phyloP scores from a whole-genome alignment of 768 basidiomycete genomes.

The Lactarius hatsudake region DNA sequence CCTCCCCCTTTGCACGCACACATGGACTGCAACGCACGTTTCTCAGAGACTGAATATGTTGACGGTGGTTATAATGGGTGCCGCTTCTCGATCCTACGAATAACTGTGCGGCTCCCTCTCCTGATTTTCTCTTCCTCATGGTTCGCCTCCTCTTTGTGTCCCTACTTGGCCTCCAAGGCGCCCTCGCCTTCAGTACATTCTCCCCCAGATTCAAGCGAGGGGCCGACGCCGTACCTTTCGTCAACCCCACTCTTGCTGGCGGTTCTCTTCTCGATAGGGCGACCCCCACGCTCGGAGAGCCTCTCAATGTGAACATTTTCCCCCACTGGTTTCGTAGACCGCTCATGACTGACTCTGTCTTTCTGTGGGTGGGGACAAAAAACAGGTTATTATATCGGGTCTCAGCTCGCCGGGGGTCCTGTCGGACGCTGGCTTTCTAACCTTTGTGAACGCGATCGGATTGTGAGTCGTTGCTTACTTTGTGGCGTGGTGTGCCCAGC shows the following conservation, averaged over 20 bases:
- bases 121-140: neutral
- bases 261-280: conserved; percentile 9
- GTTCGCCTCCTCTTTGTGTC: conserved; percentile 9
- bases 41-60: neutral
- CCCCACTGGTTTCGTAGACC: neutral
- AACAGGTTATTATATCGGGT: conserved; percentile 25
- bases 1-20: neutral
- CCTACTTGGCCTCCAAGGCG: conserved; percentile 8
- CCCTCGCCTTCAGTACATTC: conserved; percentile 2
- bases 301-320: conserved; percentile 22
- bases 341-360: neutral
- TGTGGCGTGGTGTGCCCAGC: neutral
- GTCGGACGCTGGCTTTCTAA: conserved; percentile 21
- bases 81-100: neutral
- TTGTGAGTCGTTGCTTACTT: conserved; percentile 18
- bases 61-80: neutral
- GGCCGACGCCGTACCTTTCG: neutral
- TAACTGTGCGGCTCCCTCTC: neutral
- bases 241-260: neutral
- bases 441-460: conserved; percentile 22
- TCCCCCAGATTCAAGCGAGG: neutral
- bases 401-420: conserved; percentile 21
- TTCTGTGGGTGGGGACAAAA: neutral
- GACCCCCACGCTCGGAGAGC: conserved; percentile 18
- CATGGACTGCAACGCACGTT: neutral